Evolutionary conservation across 495 filamentous ascomycete species (phyloP).

Genomic region (Penicillium waksmanii): DNA sequence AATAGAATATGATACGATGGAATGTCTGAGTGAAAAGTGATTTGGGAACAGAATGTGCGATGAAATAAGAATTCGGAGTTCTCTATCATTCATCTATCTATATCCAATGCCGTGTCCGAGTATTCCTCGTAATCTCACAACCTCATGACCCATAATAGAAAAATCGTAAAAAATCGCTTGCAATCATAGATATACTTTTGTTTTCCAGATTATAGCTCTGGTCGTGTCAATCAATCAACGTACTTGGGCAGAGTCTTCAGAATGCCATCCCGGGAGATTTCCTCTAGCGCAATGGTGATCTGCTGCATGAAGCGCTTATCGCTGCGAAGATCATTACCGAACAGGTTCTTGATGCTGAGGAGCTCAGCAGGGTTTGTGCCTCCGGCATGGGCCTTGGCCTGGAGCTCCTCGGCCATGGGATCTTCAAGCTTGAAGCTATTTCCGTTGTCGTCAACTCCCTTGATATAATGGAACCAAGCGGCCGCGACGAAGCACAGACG

Average conservation of each 20-base stretch:
- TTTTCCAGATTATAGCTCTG: conserved; percentile 10
- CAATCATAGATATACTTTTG: conserved; percentile 19
- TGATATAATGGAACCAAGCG: conserved; percentile 50
- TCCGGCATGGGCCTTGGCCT: conserved; percentile 42
- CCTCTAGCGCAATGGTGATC: conserved; percentile 44
- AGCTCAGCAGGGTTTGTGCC: conserved; percentile 39
- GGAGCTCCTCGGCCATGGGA: conserved; percentile 49
- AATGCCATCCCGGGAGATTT: conserved; percentile 45
- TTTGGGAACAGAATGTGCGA: no score
- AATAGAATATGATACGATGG: no score
- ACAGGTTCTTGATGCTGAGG: conserved; percentile 47
- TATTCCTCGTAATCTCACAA: conserved; percentile 18
- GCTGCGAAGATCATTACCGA: conserved; percentile 49
- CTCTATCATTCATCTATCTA: conserved; percentile 33
- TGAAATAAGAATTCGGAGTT: conserved; percentile 1
- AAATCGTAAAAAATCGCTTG: conserved; percentile 25
- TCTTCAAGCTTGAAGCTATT: conserved; percentile 43
- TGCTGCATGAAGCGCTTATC: conserved; percentile 45
- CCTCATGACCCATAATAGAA: conserved; percentile 18
- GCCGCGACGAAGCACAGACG: conserved; percentile 49
- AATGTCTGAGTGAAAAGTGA: no score
- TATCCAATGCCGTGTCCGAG: conserved; percentile 17
- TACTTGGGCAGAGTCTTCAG: conserved; percentile 51
- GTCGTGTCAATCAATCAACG: conserved; percentile 33
- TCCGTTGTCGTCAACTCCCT: conserved; percentile 48